Percentiles rank a stretch among this genome's conserved stretches.
Evolutionary conservation across 2,329 filamentous ascomycete genomes (phyloP).

Genomic region (Pestalotiopsis sp.): DNA sequence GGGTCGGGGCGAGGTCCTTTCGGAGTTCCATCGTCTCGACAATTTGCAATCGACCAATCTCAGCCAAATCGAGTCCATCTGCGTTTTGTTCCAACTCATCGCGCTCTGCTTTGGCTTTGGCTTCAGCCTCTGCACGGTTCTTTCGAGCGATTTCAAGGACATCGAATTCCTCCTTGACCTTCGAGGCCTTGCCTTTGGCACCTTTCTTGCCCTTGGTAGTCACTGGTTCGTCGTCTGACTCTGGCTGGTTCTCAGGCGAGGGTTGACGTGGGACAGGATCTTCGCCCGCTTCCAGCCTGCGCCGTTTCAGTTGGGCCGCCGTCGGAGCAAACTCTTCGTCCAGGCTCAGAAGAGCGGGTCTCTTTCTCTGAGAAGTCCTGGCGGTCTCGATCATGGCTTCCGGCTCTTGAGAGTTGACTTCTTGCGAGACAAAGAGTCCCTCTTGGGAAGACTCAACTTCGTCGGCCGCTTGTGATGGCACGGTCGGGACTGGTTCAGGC

Average conservation of each 20-base stretch:
- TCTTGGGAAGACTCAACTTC: slow-evolving; percentile 39
- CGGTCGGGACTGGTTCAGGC: slow-evolving; percentile 23
- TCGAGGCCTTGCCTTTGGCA: slow-evolving; percentile 38
- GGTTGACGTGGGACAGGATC: slow-evolving; percentile 42
- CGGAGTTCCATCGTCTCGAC: slow-evolving; percentile 76
- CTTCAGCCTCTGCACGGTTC: slow-evolving; percentile 67
- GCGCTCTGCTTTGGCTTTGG: slow-evolving; percentile 56
- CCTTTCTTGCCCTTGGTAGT: slow-evolving; percentile 45
- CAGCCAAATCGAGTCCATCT: slow-evolving; percentile 71
- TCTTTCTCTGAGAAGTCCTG: slow-evolving; percentile 44
- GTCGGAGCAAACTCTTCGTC: slow-evolving; percentile 77
- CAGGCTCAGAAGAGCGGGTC: slow-evolving; percentile 54
- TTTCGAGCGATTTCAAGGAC: slow-evolving; percentile 68
- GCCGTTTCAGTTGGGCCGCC: slow-evolving; percentile 77
- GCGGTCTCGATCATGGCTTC: slow-evolving; percentile 23
- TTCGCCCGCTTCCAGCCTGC: slow-evolving; percentile 64
- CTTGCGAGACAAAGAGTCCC: slow-evolving; percentile 62
- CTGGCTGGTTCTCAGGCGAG: slow-evolving; percentile 21
- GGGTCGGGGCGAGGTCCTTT: slow-evolving; percentile 31
- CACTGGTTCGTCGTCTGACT: slow-evolving; percentile 26
- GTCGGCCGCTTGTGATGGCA: slow-evolving; percentile 14
- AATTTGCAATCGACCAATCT: slow-evolving; percentile 74
- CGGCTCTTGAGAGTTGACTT: slow-evolving; percentile 30
- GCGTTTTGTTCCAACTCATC: slow-evolving; percentile 54
- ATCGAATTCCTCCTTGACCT: slow-evolving; percentile 64